Conservation (phyloP, 2,329 filamentous ascomycete species). For the Aurifilum marmelostoma region DNA sequence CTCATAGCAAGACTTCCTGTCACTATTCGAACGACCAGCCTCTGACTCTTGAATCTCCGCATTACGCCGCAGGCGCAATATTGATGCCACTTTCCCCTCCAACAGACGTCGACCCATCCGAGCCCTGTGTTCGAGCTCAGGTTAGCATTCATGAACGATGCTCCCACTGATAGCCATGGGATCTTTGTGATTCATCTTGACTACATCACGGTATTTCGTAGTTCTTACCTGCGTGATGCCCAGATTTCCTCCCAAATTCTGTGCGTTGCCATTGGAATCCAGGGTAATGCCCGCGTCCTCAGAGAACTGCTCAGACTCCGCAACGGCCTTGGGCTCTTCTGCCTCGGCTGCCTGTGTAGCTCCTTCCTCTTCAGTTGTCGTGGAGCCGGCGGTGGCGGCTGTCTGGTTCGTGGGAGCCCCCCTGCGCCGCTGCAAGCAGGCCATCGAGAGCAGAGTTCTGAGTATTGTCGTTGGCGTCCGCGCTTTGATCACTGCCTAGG, state of each 20-base stretch:
- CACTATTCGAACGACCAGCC: neutral
- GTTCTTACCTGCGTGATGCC: slow-evolving; percentile 27
- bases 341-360: slow-evolving; percentile 10
- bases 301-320: slow-evolving; percentile 28
- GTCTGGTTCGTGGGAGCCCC: slow-evolving; percentile 21
- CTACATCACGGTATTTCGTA: neutral
- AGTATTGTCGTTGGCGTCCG: neutral
- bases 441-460: slow-evolving; percentile 16
- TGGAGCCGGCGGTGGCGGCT: neutral
- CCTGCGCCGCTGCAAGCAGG: slow-evolving; percentile 21
- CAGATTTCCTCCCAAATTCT: slow-evolving; percentile 27
- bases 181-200: neutral
- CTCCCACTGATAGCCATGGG: neutral
- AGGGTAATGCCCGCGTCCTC: slow-evolving; percentile 28
- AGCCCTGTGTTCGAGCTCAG: slow-evolving; percentile 1
- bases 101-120: slow-evolving; percentile 26
- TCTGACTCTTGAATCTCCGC: too few species aligned
- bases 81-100: slow-evolving; percentile 28
- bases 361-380: neutral
- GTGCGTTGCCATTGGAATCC: slow-evolving; percentile 19
- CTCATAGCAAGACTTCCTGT: neutral
- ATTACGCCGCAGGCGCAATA: slow-evolving; percentile 14
- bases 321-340: slow-evolving; percentile 21
- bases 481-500: slow-evolving; percentile 15
- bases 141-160: neutral